phyloP scores from a whole-genome alignment of 352 stramenopile genomes.

The Phytophthora sojae region DNA sequence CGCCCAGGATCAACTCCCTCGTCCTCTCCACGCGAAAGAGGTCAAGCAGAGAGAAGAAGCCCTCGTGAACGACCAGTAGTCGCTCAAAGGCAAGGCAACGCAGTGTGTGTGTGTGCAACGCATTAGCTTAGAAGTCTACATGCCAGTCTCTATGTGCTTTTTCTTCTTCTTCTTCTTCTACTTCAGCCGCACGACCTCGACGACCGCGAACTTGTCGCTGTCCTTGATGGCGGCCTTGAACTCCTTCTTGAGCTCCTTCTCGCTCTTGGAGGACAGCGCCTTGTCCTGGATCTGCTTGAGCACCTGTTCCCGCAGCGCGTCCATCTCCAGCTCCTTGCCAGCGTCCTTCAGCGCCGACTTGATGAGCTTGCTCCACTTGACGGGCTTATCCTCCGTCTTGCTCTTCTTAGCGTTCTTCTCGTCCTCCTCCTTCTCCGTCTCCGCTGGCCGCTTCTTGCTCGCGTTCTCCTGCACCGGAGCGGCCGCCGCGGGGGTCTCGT shows the following conservation, averaged over 20 bases:
- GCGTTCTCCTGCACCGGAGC: conserved; percentile 11
- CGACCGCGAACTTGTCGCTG: conserved; percentile 49
- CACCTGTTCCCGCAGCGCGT: conserved; percentile 54
- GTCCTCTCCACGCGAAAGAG: background rate
- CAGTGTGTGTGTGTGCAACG: background rate
- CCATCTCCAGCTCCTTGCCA: conserved; percentile 63
- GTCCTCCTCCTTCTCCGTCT: conserved; percentile 34
- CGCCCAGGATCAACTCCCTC: background rate
- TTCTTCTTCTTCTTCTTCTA: conserved; percentile 1
- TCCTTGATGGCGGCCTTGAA: conserved; percentile 60
- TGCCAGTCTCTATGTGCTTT: conserved; percentile 28
- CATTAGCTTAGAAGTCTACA: conserved; percentile 9
- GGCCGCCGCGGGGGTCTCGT: conserved; percentile 3
- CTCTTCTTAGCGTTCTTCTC: conserved; percentile 45
- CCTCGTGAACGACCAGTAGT: background rate
- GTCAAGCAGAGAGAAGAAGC: too few species aligned
- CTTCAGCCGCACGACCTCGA: conserved; percentile 63
- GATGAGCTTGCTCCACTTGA: conserved; percentile 83
- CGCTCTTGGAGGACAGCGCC: conserved; percentile 55
- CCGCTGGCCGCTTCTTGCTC: conserved; percentile 59
- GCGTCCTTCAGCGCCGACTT: conserved; percentile 61
- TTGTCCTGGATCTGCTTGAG: conserved; percentile 55
- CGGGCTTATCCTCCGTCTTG: conserved; percentile 51
- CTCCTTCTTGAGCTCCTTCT: conserved; percentile 75
- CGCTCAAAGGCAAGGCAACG: background rate